Conservation (phyloP, 495 filamentous ascomycete species). For the Xanthoparmelia taractica region DNA sequence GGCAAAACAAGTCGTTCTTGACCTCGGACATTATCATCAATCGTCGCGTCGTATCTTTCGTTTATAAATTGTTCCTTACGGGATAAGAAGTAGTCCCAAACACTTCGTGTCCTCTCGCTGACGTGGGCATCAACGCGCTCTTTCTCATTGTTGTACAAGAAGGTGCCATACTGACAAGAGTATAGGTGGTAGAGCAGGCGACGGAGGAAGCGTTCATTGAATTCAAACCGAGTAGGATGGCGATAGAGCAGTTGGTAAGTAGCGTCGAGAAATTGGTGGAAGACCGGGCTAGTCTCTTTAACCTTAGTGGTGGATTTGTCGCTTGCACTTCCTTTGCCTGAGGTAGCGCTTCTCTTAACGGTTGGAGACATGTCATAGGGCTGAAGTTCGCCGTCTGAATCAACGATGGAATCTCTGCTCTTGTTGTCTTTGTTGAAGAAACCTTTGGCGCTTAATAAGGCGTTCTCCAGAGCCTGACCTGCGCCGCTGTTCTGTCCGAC, state of each 20-base stretch:
- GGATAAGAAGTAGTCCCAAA: constrained; percentile 92
- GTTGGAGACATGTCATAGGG: constrained; percentile 41
- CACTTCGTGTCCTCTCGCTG: constrained; percentile 68
- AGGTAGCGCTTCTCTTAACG: constrained; percentile 37
- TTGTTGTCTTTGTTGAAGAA: constrained; percentile 78
- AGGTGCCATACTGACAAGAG: constrained; percentile 94
- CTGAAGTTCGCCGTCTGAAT: constrained; percentile 56
- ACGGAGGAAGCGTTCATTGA: constrained; percentile 89
- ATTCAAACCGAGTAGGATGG: constrained; percentile 87
- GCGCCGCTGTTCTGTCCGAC: constrained; percentile 48
- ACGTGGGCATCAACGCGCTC: constrained; percentile 70
- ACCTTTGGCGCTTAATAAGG: constrained; percentile 75
- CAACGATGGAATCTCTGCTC: constrained; percentile 54
- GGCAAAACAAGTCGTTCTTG: constrained; percentile 83
- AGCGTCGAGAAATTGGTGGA: constrained; percentile 96
- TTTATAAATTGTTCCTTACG: constrained; percentile 74
- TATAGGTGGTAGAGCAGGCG: constrained; percentile 90
- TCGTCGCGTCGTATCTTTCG: constrained; percentile 61
- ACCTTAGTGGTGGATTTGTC: constrained; percentile 55
- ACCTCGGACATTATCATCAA: constrained; percentile 70
- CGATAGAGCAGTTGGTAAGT: constrained; percentile 87
- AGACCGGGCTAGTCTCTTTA: constrained; percentile 91
- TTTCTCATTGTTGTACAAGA: constrained; percentile 91
- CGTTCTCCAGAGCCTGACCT: constrained; percentile 76
- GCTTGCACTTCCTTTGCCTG: constrained; percentile 31